Evolutionary conservation across 192 early-diverging fungal genomes (phyloP).

Genomic region (Chytriomyces confervae): DNA sequence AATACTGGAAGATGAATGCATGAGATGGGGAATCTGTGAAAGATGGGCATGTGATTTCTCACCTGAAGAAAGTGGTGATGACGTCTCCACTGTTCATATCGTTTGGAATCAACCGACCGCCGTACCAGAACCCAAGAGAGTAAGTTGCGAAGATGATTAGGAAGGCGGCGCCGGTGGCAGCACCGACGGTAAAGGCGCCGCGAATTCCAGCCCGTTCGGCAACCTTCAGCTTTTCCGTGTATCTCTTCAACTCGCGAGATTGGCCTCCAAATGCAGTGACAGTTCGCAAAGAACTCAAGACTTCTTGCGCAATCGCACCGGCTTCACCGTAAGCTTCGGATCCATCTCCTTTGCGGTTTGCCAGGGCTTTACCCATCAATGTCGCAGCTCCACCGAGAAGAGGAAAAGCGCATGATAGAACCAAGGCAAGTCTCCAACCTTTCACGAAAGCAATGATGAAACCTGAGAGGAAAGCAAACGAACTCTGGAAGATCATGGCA

Average conservation of each 20-base stretch:
- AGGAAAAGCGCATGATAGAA: constrained; percentile 79
- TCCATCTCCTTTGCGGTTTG: constrained; percentile 25
- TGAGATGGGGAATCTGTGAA: background rate
- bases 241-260: constrained; percentile 69
- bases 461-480: constrained; percentile 49
- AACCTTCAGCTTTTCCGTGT: constrained; percentile 61
- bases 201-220: constrained; percentile 71
- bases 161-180: constrained; percentile 77
- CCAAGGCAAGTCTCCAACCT: constrained; percentile 84
- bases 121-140: constrained; percentile 87
- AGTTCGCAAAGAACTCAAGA: constrained; percentile 82
- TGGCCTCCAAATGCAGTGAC: constrained; percentile 85
- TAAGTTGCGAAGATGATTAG: constrained; percentile 78
- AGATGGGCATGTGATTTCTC: background rate
- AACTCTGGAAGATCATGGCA: constrained; percentile 48
- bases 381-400: constrained; percentile 61
- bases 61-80: constrained; percentile 51
- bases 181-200: constrained; percentile 63
- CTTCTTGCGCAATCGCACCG: constrained; percentile 86
- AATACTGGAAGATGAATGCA: constrained; percentile 33
- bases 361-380: constrained; percentile 62
- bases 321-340: constrained; percentile 77
- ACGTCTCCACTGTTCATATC: constrained; percentile 55
- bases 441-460: constrained; percentile 56
- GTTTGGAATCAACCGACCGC: constrained; percentile 62